phyloP scores from a whole-genome alignment of 1,284 basidiomycete species.

The Pseudozyma sp. region DNA sequence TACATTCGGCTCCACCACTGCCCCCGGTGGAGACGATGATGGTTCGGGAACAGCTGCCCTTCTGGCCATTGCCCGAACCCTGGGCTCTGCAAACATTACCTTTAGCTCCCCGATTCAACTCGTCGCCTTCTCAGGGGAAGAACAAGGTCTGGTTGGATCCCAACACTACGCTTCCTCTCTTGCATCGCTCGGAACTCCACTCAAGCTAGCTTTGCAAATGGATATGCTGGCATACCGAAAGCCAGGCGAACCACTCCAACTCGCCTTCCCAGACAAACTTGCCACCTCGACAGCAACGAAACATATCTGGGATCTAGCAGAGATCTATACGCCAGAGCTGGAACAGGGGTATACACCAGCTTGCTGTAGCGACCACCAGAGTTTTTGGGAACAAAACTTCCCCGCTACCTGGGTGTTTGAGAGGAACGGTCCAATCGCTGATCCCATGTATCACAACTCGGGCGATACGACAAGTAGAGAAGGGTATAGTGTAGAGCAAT shows the following conservation, averaged over 20 bases:
- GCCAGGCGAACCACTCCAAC: conserved; percentile 63
- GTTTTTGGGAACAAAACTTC: conserved; percentile 57
- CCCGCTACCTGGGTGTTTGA: conserved; percentile 67
- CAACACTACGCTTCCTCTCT: conserved; percentile 39
- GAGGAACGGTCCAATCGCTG: conserved; percentile 67
- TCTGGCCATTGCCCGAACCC: conserved; percentile 60
- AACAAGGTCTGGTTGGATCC: conserved; percentile 65
- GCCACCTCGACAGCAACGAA: conserved; percentile 51
- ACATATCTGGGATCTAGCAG: conserved; percentile 58
- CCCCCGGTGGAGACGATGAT: conserved; percentile 66
- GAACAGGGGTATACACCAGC: conserved; percentile 56
- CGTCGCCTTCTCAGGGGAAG: conserved; percentile 68
- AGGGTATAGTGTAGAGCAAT: conserved; percentile 67
- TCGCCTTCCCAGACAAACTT: conserved; percentile 67
- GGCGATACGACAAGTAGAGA: conserved; percentile 57
- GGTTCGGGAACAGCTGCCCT: conserved; percentile 54
- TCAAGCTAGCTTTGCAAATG: conserved; percentile 53
- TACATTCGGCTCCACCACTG: conserved; percentile 58
- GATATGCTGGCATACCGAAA: conserved; percentile 65
- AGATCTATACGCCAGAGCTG: conserved; percentile 62
- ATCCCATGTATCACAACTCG: conserved; percentile 68
- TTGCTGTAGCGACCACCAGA: conserved; percentile 69
- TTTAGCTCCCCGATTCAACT: conserved; percentile 61
- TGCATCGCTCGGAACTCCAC: not conserved
- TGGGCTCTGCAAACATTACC: conserved; percentile 30